Percentiles rank a stretch among this genome's conserved stretches.
Evolutionary conservation across 768 basidiomycete species (phyloP).

Genomic region (Lepiota brunneoincarnata): DNA sequence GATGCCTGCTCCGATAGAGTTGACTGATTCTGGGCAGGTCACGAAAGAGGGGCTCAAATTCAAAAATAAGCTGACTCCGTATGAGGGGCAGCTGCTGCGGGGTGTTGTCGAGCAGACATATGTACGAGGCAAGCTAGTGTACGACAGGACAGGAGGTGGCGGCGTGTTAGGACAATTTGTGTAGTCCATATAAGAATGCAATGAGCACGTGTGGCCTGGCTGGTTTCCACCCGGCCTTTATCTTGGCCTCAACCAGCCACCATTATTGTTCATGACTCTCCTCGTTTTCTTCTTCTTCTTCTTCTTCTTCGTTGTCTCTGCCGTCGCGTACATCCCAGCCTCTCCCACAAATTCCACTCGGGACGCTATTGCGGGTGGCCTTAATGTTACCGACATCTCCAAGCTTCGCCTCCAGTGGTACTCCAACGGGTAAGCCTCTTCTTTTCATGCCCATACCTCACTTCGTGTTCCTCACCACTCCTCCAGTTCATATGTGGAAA

Average conservation of each 20-base stretch:
- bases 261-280: conserved; percentile 20
- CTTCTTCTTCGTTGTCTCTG: conserved; percentile 16
- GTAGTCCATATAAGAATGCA: conserved; percentile 17
- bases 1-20: background rate
- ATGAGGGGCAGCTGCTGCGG: conserved; percentile 66
- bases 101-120: conserved; percentile 79
- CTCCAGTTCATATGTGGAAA: conserved; percentile 46
- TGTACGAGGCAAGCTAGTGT: conserved; percentile 73
- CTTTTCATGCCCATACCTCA: background rate
- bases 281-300: conserved; percentile 13
- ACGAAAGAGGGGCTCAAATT: conserved; percentile 72
- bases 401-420: conserved; percentile 62
- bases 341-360: conserved; percentile 63
- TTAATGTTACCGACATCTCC: conserved; percentile 56
- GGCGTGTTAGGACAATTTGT: conserved; percentile 38
- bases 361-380: conserved; percentile 35
- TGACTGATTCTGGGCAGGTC: conserved; percentile 44
- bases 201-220: conserved; percentile 12
- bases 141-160: conserved; percentile 38
- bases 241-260: background rate
- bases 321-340: conserved; percentile 66
- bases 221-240: conserved; percentile 4
- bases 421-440: conserved; percentile 40
- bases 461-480: background rate
- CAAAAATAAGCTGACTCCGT: conserved; percentile 94